Conservation (phyloP, 2,329 filamentous ascomycete genomes). For the Byssochlamys sp. region DNA sequence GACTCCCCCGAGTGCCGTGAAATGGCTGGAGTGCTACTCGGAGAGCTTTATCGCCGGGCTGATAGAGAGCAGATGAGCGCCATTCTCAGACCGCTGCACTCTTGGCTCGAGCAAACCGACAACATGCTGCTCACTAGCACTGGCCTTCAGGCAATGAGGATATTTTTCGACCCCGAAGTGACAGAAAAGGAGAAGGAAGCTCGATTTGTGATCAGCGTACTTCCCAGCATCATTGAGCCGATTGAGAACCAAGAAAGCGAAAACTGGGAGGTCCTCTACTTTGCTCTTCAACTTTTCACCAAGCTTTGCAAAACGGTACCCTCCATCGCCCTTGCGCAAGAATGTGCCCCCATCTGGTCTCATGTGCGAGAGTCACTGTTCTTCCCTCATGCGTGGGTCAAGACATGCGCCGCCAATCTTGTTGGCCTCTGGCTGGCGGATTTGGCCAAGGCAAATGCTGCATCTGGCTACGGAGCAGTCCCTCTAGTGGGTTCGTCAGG, state of each 20-base stretch:
- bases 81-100: constrained; percentile 61
- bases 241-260: constrained; percentile 43
- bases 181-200: constrained; percentile 60
- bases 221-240: constrained; percentile 45
- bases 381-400: constrained; percentile 64
- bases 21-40: constrained; percentile 69
- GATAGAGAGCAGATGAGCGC: constrained; percentile 61
- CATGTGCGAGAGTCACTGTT: constrained; percentile 59
- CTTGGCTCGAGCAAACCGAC: constrained; percentile 67
- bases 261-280: constrained; percentile 62
- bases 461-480: constrained; percentile 44
- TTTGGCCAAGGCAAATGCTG: constrained; percentile 56
- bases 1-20: constrained; percentile 76
- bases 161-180: constrained; percentile 67
- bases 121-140: constrained; percentile 62
- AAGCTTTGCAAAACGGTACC: constrained; percentile 61
- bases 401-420: constrained; percentile 64
- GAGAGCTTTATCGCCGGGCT: constrained; percentile 68
- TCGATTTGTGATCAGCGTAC: constrained; percentile 46
- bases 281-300: constrained; percentile 59
- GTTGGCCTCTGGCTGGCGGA: constrained; percentile 71
- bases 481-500: constrained; percentile 62
- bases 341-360: constrained; percentile 60
- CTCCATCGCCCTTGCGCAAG: constrained; percentile 50
- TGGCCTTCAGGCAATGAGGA: constrained; percentile 68